Evolutionary conservation across 768 basidiomycete genomes (phyloP).

Genomic region (Phallus indusiatus): DNA sequence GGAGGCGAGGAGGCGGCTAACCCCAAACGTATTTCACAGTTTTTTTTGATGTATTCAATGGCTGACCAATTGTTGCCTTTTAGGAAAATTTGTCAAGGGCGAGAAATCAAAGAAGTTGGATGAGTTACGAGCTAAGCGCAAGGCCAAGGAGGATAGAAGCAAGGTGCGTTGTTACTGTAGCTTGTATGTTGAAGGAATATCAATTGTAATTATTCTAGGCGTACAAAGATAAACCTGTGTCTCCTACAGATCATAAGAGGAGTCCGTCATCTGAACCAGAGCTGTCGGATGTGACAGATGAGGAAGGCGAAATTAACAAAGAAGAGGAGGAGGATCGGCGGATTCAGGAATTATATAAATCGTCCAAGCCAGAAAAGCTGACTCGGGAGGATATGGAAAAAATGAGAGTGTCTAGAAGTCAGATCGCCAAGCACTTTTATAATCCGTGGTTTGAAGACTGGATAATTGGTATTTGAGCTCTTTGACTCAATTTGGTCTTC

Average conservation of each 20-base stretch:
- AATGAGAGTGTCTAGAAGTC: constrained; percentile 57
- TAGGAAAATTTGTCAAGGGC: constrained; percentile 65
- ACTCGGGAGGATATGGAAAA: constrained; percentile 48
- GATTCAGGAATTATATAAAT: constrained; percentile 40
- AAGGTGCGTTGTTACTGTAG: constrained; percentile 39
- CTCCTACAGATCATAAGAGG: constrained; percentile 53
- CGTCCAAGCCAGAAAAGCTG: constrained; percentile 29
- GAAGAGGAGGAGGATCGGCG: constrained; percentile 67
- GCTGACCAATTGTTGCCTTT: background rate
- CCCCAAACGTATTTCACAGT: constrained; percentile 42
- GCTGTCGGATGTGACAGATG: constrained; percentile 41
- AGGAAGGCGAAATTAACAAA: constrained; percentile 68
- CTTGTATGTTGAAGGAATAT: background rate
- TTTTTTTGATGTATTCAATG: background rate
- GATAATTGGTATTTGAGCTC: constrained; percentile 47
- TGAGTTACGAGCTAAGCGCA: constrained; percentile 78
- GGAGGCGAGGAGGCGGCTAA: constrained; percentile 51
- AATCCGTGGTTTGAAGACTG: constrained; percentile 84
- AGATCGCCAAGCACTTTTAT: constrained; percentile 60
- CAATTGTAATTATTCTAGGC: constrained; percentile 13
- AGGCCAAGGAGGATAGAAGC: constrained; percentile 83
- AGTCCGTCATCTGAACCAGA: constrained; percentile 53
- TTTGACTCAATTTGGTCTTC: constrained; percentile 1
- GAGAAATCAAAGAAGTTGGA: constrained; percentile 73
- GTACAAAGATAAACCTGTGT: constrained; percentile 36